Percentiles rank a stretch among this genome's conserved stretches.
These are phyloP conservation scores for Camellia granthamiana DNA, from an alignment of 148 eudicot species.

Conservation along the genomic window DNA sequence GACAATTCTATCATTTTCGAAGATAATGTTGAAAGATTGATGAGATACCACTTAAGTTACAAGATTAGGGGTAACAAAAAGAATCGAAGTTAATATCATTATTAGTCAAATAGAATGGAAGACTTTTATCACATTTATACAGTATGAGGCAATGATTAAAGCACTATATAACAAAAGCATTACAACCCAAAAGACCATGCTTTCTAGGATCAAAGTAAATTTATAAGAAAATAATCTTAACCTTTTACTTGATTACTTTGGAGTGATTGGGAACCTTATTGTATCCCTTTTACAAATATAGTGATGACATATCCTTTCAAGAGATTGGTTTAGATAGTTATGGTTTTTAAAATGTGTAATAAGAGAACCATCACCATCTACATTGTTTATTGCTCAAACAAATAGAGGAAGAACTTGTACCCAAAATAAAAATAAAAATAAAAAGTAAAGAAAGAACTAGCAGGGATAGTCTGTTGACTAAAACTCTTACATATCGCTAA, in stretches of 20 bases:
- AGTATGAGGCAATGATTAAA: neutral
- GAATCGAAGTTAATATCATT: neutral
- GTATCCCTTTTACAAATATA: neutral
- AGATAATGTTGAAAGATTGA: neutral
- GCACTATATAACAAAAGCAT: slow-evolving; percentile 5
- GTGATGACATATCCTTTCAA: no score
- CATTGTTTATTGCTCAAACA: no score
- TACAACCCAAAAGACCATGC: neutral
- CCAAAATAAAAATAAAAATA: no score
- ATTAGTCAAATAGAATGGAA: neutral
- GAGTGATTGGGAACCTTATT: neutral
- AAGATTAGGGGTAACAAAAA: neutral
- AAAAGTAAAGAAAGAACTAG: no score
- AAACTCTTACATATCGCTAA: no score
- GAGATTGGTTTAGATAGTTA: no score
- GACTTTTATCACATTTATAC: neutral
- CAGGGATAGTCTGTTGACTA: no score
- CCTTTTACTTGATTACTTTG: neutral
- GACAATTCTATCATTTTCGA: neutral
- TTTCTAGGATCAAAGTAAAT: slow-evolving; percentile 5
- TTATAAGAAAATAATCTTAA: neutral
- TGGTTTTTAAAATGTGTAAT: no score
- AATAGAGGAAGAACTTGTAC: no score
- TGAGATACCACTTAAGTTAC: neutral
- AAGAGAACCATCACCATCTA: no score